Conservation (phyloP, 139 green algal species). For the Coelastrella sp. region DNA sequence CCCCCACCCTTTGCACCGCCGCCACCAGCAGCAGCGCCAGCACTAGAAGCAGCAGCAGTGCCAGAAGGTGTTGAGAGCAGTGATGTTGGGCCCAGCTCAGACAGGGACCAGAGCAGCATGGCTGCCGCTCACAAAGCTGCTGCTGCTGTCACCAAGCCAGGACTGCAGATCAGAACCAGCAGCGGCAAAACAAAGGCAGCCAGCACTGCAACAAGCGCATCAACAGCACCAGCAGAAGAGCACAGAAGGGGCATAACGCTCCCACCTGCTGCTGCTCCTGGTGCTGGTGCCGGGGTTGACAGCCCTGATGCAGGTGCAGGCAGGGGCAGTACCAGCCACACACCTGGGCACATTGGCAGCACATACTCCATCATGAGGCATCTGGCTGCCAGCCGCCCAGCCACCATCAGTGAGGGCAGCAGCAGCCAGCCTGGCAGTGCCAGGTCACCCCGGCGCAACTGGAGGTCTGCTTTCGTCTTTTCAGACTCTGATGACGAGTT, state of each 20-base stretch:
- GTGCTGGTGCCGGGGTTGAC: background rate
- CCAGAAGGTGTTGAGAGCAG: background rate
- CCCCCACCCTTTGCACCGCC: background rate
- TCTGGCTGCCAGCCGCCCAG: background rate
- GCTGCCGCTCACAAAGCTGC: background rate
- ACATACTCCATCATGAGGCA: background rate
- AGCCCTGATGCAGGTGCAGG: no score
- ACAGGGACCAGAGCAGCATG: background rate
- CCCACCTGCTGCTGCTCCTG: background rate
- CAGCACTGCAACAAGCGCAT: background rate
- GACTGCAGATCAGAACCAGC: constrained; percentile 1
- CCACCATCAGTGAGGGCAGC: background rate
- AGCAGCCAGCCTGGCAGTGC: background rate
- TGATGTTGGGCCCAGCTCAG: background rate
- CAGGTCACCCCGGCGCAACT: constrained; percentile 28
- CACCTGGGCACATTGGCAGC: background rate
- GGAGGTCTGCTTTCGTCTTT: constrained; percentile 36
- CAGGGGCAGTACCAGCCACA: background rate
- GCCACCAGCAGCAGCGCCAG: background rate
- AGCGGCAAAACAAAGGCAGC: background rate
- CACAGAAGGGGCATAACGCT: background rate
- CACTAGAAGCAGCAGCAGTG: background rate
- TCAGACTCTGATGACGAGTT: constrained; percentile 1
- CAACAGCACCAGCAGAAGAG: background rate
- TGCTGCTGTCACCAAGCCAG: background rate